phyloP scores from a whole-genome alignment of 495 filamentous ascomycete genomes.

The Clavariopsis aquatica region DNA sequence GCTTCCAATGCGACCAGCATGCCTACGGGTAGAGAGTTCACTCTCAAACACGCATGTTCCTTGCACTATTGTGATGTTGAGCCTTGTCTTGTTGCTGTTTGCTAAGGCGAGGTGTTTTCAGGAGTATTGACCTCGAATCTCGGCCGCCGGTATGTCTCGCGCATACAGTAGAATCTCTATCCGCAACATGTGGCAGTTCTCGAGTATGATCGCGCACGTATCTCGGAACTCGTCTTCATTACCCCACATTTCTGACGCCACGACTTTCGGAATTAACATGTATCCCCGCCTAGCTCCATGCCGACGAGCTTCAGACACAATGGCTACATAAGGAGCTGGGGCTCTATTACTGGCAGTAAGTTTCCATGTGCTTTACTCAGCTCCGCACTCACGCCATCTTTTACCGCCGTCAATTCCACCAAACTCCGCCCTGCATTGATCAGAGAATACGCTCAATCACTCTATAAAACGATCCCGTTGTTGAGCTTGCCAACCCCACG shows the following conservation, averaged over 20 bases:
- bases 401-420: not conserved
- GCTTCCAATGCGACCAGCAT: constrained; percentile 26
- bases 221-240: not conserved
- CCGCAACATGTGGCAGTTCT: not conserved
- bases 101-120: not conserved
- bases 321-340: not conserved
- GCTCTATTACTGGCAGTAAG: not conserved
- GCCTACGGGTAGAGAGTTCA: constrained; percentile 38
- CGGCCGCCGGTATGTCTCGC: too few species aligned
- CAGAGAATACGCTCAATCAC: not conserved
- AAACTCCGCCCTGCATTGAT: not conserved
- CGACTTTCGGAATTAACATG: not conserved
- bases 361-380: not conserved
- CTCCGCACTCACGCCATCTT: not conserved
- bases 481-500: not conserved
- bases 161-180: too few species aligned
- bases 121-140: not conserved
- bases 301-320: not conserved
- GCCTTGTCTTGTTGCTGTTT: not conserved
- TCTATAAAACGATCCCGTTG: not conserved
- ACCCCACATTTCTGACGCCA: constrained; percentile 1
- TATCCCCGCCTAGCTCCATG: constrained; percentile 13
- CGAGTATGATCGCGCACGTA: not conserved
- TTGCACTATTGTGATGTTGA: not conserved
- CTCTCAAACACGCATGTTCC: constrained; percentile 11